Evolutionary conservation across 148 eudicot species (phyloP).

Genomic region (Nyssa sinensis): DNA sequence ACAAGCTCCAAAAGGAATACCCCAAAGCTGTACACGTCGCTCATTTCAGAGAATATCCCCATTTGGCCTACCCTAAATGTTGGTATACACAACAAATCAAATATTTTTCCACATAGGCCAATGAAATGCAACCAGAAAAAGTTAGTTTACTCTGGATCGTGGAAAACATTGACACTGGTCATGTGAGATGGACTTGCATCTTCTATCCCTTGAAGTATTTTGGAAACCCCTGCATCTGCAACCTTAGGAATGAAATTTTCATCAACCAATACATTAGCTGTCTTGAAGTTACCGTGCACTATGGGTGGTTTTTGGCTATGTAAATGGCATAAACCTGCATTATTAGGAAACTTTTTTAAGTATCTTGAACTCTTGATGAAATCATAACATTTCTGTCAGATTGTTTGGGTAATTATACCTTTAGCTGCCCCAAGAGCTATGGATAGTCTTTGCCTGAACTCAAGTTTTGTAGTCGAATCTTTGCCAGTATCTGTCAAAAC

Average conservation of each 20-base stretch:
- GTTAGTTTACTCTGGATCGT: slow-evolving; percentile 47
- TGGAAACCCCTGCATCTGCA: slow-evolving; percentile 42
- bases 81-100: background rate
- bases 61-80: slow-evolving; percentile 28
- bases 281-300: slow-evolving; percentile 43
- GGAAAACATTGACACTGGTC: slow-evolving; percentile 23
- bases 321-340: slow-evolving; percentile 51
- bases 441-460: slow-evolving; percentile 48
- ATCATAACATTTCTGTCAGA: background rate
- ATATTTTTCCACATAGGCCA: background rate
- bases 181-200: slow-evolving; percentile 37
- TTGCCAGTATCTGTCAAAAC: slow-evolving; percentile 25
- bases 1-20: slow-evolving; percentile 52
- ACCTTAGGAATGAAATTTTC: slow-evolving; percentile 49
- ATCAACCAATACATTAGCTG: slow-evolving; percentile 52
- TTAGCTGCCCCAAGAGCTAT: slow-evolving; percentile 50
- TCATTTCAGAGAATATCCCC: slow-evolving; percentile 23
- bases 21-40: slow-evolving; percentile 49
- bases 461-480: slow-evolving; percentile 33
- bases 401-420: slow-evolving; percentile 29
- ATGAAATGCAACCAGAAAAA: background rate
- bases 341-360: background rate
- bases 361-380: background rate
- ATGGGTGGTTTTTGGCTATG: slow-evolving; percentile 36
- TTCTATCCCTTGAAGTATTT: slow-evolving; percentile 32